Evolutionary conservation across 345 rosid species (phyloP), one percentile per base, ranked within the genome.

Genomic region (Eutrema japonicum): DNA sequence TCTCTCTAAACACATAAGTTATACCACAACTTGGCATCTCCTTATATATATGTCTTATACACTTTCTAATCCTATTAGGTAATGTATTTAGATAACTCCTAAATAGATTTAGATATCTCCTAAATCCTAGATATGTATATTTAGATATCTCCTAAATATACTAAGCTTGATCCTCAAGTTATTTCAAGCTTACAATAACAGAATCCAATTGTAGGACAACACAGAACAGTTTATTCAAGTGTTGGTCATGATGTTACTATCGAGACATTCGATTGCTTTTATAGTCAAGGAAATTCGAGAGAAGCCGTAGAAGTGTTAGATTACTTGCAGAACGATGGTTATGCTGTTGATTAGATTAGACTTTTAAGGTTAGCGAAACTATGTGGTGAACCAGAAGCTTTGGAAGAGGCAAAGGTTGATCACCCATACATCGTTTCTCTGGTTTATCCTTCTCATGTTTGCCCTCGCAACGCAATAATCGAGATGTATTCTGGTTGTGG

Each of bases 401-500:
- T 66, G 3, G 26, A 50, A 66, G 38, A 26, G 29, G 51, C 50
- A 3, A 42, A 8, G 12, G 12, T 8, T 61, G 51, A 29, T 29
- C 67, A 45, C n/a, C n/a, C 30, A 2, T n/a, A 4, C 6, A n/a
- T 42, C 12, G 2, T 27, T 61, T 0, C 51, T 42, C 13, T 29
- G 22, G 38, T 42, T 61, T 12, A 18, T 41, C 51, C 37, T 42
- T 61, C 6, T 12, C 26, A 42, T 42, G 37, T 61, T 41, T 8
- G 26, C 4, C 13, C 51, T 61, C 8, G 7, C 1, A 10, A 40
- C 1, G 64, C 41, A 2, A 37, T 63, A 10, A n/a, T 9, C 2
- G 85, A 85, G 62, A 88, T 88, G 89, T 88, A 86, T 42, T 78
- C 61, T 12, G 68, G 66, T 59, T 85, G 93, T 9, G 83, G 82